Evolutionary conservation across 1,284 basidiomycete species (phyloP), one percentile per base, ranked within the genome.

Genomic region (Rhodotorula sp.): DNA sequence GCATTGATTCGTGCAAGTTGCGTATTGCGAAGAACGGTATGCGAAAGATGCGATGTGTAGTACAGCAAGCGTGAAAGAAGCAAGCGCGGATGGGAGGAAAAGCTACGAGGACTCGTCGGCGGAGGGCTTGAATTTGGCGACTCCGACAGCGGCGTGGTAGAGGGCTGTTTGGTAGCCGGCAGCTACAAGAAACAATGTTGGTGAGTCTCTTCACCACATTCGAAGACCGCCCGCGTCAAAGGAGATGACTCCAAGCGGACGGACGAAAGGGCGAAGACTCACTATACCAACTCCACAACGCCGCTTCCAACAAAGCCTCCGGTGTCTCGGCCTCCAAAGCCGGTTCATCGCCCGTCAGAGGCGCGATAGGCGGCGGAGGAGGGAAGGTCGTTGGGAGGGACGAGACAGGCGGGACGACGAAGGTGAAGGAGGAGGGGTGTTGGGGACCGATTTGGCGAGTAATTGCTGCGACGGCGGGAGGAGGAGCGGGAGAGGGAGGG

Each of bases 261-360:
- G 26, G 18, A 46, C 13, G 26, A 53, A 10, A 24, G 18, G n/a
- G 18, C 7, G 8, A 54, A 34, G 24, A 59, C 31, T n/a, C n/a
- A 31, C 54, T 72, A 34, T 69, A 74, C 64, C 64, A 74, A 26
- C 63, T 62, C 72, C 72, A 74, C 46, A 74, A n/a, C n/a, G 64
- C 64, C 4, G 44, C 48, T 34, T 72, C 62, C 22, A 74, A 37
- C 13, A 74, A 31, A 15, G 57, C 51, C 37, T 68, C 66, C 4
- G 60, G 47, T 11, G 53, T 65, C 53, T 67, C 66, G 2, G 60
- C 54, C 16, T 66, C 64, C 26, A 70, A 40, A 18, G 56, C 44
- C 22, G 62, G 54, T 31, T 70, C 72, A 4, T 46, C 47, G 2
- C 56, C 66, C 1, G 58, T 60, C 4, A 69, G 62, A 1, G 66